Conservation (phyloP, 352 stramenopile species). For the Aphanomyces stellatus region DNA sequence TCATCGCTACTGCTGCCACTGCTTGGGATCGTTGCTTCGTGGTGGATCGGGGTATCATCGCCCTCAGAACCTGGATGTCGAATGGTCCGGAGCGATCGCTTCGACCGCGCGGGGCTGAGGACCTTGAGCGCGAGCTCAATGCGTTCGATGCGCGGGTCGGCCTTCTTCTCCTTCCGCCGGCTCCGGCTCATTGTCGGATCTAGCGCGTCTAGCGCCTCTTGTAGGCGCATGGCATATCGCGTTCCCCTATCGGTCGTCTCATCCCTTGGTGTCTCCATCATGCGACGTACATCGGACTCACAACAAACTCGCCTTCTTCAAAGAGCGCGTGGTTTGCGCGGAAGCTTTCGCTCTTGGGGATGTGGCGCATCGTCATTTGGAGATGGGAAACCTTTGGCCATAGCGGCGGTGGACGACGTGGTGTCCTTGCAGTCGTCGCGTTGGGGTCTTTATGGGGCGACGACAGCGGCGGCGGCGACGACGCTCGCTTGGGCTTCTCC, state of each 20-base stretch:
- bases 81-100: not conserved
- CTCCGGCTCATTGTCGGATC: not conserved
- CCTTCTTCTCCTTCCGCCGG: not conserved
- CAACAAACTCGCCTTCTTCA: slow-evolving; percentile 4
- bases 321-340: not conserved
- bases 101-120: not conserved
- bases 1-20: no score
- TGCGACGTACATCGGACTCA: not conserved
- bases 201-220: slow-evolving; percentile 3
- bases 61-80: no score
- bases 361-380: not conserved
- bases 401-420: no score
- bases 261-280: not conserved
- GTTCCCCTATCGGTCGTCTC: not conserved
- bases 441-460: no score
- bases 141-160: not conserved
- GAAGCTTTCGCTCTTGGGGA: not conserved
- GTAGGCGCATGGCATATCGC: slow-evolving; percentile 1
- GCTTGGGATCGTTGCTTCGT: not conserved
- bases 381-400: no score
- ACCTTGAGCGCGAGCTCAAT: not conserved
- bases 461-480: no score
- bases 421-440: no score
- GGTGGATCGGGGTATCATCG: not conserved
- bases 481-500: no score